These are phyloP conservation scores for Tetrapisispora arboricola DNA, from an alignment of 805 yeast genomes.

Conservation along the genomic window DNA sequence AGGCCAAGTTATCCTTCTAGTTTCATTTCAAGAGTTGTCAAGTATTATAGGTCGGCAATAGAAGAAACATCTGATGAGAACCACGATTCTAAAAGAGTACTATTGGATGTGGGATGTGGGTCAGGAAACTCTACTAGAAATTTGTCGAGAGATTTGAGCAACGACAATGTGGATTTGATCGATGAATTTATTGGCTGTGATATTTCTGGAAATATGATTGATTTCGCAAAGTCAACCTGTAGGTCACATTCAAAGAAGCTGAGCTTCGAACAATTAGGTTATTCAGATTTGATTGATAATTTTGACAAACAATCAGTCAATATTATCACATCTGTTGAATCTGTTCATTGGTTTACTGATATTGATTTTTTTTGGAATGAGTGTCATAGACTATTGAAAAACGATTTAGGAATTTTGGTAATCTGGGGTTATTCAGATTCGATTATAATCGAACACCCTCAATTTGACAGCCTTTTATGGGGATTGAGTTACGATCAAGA, in stretches of 20 bases:
- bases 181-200: slow-evolving; percentile 49
- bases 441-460: slow-evolving; percentile 39
- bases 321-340: slow-evolving; percentile 69
- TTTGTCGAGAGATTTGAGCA: slow-evolving; percentile 8
- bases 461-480: slow-evolving; percentile 43
- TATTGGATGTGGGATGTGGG: slow-evolving; percentile 72
- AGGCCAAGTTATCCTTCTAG: background rate
- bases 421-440: slow-evolving; percentile 79
- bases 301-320: slow-evolving; percentile 35
- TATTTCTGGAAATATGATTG: slow-evolving; percentile 47
- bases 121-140: slow-evolving; percentile 64
- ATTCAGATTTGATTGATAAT: slow-evolving; percentile 13
- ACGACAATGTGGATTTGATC: slow-evolving; percentile 30
- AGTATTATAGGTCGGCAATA: background rate
- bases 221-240: slow-evolving; percentile 34
- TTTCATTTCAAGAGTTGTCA: background rate
- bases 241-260: too few species aligned
- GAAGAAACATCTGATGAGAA: background rate
- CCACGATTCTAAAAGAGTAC: slow-evolving; percentile 1
- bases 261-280: slow-evolving; percentile 27
- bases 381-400: slow-evolving; percentile 39
- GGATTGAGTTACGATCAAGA: slow-evolving; percentile 43
- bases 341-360: slow-evolving; percentile 71
- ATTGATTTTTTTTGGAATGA: slow-evolving; percentile 43
- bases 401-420: slow-evolving; percentile 53